Percentiles rank a stretch among this genome's conserved stretches.
phyloP scores from a whole-genome alignment of 2,329 filamentous ascomycete genomes.

The Colletotrichum eremochloae region DNA sequence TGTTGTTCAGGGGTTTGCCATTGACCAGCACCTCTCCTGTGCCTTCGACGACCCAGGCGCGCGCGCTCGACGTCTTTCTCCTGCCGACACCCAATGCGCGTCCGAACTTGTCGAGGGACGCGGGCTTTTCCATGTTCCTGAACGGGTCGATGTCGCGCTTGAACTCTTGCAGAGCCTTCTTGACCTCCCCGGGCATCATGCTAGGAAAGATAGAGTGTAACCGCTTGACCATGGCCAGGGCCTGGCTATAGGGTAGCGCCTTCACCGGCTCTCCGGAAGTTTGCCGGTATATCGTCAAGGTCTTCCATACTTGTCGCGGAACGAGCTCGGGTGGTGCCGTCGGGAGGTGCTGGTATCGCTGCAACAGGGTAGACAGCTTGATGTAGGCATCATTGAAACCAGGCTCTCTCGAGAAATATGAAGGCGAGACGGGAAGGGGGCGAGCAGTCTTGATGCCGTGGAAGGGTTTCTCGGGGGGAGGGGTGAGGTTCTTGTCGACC shows the following conservation, averaged over 20 bases:
- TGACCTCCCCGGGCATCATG: conserved; percentile 79
- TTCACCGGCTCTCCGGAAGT: conserved; percentile 79
- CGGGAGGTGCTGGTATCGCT: conserved; percentile 81
- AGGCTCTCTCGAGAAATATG: conserved; percentile 93
- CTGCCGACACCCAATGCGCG: conserved; percentile 84
- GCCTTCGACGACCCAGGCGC: conserved; percentile 91
- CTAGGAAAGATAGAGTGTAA: conserved; percentile 88
- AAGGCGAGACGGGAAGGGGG: conserved; percentile 84
- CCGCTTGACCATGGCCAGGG: conserved; percentile 81
- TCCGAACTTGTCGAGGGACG: conserved; percentile 80
- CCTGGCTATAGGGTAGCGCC: conserved; percentile 81
- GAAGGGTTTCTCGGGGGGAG: conserved; percentile 47
- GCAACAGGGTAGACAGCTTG: conserved; percentile 77
- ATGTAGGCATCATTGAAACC: conserved; percentile 89
- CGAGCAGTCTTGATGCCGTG: conserved; percentile 69
- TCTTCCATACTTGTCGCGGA: conserved; percentile 84
- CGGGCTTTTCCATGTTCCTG: conserved; percentile 72
- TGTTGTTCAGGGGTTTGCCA: conserved; percentile 84
- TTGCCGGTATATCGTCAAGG: conserved; percentile 80
- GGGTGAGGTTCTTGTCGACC: conserved; percentile 2
- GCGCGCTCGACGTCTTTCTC: conserved; percentile 88
- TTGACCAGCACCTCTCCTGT: conserved; percentile 92
- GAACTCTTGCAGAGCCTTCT: conserved; percentile 75
- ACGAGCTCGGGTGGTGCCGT: conserved; percentile 74
- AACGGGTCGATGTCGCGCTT: conserved; percentile 81